Conservation (phyloP, 352 stramenopile genomes). For the Phytopythium aichiense region DNA sequence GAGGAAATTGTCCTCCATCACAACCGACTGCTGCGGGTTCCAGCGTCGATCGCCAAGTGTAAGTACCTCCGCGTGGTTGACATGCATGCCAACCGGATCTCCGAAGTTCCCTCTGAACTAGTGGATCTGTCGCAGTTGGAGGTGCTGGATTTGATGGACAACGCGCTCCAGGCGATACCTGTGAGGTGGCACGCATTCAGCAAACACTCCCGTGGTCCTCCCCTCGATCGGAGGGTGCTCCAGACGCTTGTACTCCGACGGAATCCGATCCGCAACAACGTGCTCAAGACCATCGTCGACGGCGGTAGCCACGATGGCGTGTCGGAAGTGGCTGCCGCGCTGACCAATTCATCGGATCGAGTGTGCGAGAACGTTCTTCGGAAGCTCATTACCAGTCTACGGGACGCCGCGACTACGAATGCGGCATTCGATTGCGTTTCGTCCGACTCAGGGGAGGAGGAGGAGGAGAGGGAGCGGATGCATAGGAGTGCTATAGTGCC, state of each 20-base stretch:
- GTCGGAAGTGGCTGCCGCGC: not conserved
- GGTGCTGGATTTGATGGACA: slow-evolving; percentile 41
- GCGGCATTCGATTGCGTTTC: not conserved
- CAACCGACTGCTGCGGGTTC: slow-evolving; percentile 35
- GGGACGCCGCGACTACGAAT: slow-evolving; percentile 11
- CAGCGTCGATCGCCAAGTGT: slow-evolving; percentile 28
- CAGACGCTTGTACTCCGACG: slow-evolving; percentile 38
- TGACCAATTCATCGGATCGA: slow-evolving; percentile 18
- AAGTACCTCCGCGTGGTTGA: slow-evolving; percentile 31
- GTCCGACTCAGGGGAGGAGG: slow-evolving; percentile 8
- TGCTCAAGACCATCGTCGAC: slow-evolving; percentile 24
- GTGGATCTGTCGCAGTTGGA: slow-evolving; percentile 22
- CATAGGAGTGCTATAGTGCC: no score
- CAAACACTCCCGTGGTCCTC: slow-evolving; percentile 12
- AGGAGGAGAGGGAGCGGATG: not conserved
- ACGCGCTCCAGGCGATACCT: slow-evolving; percentile 38
- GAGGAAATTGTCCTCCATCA: slow-evolving; percentile 33
- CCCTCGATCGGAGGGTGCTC: slow-evolving; percentile 15
- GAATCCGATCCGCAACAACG: slow-evolving; percentile 38
- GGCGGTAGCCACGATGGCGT: slow-evolving; percentile 11
- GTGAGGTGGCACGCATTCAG: slow-evolving; percentile 46
- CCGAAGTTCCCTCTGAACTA: slow-evolving; percentile 23
- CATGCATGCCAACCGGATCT: slow-evolving; percentile 48
- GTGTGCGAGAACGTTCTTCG: slow-evolving; percentile 42
- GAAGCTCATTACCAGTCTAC: slow-evolving; percentile 51